Conservation (phyloP, 2,329 filamentous ascomycete genomes). For the Juglanconis juglandina region DNA sequence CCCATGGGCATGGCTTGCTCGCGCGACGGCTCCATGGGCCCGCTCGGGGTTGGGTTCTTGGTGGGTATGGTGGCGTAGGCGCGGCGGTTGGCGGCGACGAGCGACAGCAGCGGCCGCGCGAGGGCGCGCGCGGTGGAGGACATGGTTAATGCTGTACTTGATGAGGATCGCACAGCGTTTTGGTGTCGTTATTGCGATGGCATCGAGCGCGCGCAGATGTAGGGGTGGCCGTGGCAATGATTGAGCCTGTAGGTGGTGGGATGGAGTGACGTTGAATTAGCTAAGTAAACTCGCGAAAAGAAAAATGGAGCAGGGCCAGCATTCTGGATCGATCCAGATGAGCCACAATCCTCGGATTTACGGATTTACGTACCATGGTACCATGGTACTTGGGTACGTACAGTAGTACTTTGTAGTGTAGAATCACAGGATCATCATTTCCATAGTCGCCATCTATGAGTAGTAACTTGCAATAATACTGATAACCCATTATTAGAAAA, state of each 20-base stretch:
- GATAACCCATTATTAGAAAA: too few relatives aligned
- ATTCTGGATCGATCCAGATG: too few relatives aligned
- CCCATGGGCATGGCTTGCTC: constrained; percentile 51
- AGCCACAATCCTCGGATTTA: too few relatives aligned
- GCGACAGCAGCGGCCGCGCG: constrained; percentile 27
- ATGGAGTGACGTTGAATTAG: not conserved
- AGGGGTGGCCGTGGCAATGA: too few relatives aligned
- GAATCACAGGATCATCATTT: too few relatives aligned
- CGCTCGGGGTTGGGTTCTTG: constrained; percentile 25
- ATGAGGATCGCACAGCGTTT: not conserved
- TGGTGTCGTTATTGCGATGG: not conserved
- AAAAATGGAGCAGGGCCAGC: not conserved
- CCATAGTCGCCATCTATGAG: too few relatives aligned
- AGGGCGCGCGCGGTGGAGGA: constrained; percentile 19
- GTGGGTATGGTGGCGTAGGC: constrained; percentile 27
- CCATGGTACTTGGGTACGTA: not conserved
- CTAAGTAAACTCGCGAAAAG: not conserved
- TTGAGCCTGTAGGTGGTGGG: not conserved
- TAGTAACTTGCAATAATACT: too few relatives aligned
- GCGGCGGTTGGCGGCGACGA: constrained; percentile 15
- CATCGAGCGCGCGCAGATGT: not conserved
- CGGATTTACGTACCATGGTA: not conserved
- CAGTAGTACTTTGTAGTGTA: too few relatives aligned
- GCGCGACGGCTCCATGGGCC: constrained; percentile 25
- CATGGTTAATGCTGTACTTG: constrained; percentile 3